phyloP scores from a whole-genome alignment of 257 asterid genomes.

The Coffea eugenioides region DNA sequence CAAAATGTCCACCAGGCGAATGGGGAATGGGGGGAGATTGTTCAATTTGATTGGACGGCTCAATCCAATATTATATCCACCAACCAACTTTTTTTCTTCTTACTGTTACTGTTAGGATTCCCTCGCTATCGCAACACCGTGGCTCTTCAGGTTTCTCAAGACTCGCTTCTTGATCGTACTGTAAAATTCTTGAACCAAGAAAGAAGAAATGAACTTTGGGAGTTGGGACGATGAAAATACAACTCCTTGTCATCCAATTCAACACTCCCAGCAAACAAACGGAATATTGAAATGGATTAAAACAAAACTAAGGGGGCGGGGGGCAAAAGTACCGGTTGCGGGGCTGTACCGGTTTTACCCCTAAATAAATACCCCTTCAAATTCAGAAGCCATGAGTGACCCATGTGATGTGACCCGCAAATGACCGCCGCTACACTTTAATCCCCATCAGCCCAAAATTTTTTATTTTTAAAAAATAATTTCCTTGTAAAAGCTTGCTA shows the following conservation, averaged over 20 bases:
- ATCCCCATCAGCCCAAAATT: not conserved
- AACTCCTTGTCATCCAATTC: too few relatives aligned
- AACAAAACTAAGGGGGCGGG: not conserved
- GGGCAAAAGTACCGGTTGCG: slow-evolving; percentile 7
- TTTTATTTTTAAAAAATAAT: not conserved
- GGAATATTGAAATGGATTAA: not conserved
- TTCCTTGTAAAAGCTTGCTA: not conserved
- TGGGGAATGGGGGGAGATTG: slow-evolving; percentile 15
- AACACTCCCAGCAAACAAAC: not conserved
- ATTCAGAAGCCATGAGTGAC: slow-evolving; percentile 36
- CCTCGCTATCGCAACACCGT: not conserved
- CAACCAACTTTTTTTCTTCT: not conserved
- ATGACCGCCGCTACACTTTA: too few relatives aligned
- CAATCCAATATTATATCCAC: not conserved
- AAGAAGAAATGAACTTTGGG: not conserved
- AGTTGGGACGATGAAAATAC: not conserved
- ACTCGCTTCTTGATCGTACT: not conserved
- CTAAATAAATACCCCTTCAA: slow-evolving; percentile 19
- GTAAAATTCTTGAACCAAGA: not conserved
- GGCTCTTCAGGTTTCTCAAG: not conserved
- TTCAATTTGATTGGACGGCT: slow-evolving; percentile 18
- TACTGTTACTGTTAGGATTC: not conserved
- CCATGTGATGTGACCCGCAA: slow-evolving; percentile 44
- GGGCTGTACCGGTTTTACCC: slow-evolving; percentile 18
- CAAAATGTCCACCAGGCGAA: slow-evolving; percentile 36